Base-by-base conservation (phyloP, 306 rosid genomes). In the Dalbergia oliveri region DNA sequence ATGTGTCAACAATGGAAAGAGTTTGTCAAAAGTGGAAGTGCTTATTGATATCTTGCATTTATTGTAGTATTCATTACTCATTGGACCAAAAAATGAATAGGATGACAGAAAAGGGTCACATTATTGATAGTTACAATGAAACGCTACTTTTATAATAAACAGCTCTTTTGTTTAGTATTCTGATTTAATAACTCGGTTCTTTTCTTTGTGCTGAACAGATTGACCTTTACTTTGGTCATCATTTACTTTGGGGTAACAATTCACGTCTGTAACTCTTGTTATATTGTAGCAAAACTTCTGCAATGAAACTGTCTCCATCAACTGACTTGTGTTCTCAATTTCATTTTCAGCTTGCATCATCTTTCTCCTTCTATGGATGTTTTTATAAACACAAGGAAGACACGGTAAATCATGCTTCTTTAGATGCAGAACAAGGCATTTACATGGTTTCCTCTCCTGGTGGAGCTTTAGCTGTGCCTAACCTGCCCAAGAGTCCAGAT, bases 211-310 rank as follows among this genome's bases (percentile, higher is more conserved):
- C 73, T 86, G 68, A 71, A 79, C 94, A 95, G 99, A 90, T 95
- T 95, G 94, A 95, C 98, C 31, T 93, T 95, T 85, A 34, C 88
- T 64, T 85, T 95, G 89, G 91, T 95, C 79, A 93, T 93, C 3
- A 26, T 95, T 72, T 95, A 93, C 85, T 95, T 95, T 85, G 97
- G 88, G 97, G 98, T 95, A 91, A 90, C 45, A 31, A 59, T 75
- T 80, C 10, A 12, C 61, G 82, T 44, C 50, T 79, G 26, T 49
- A 5, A 56, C 79, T 87, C 73, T 78, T 77, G 12, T 57, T 2
- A 59, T 5, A 35, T 33, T 64, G 67, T 66, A 71, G 66, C 72
- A 41, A 60, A 69, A 0, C 41, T 53, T 1, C 15, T 57, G 56
- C 31, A 8, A 26, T 53, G 50, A 61, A 61, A 73, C 53, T 66